Percentiles rank a stretch among this genome's conserved stretches.
These are phyloP conservation scores for Ophiostoma piceae DNA, from an alignment of 2,329 filamentous ascomycete species.

Conservation along the genomic window DNA sequence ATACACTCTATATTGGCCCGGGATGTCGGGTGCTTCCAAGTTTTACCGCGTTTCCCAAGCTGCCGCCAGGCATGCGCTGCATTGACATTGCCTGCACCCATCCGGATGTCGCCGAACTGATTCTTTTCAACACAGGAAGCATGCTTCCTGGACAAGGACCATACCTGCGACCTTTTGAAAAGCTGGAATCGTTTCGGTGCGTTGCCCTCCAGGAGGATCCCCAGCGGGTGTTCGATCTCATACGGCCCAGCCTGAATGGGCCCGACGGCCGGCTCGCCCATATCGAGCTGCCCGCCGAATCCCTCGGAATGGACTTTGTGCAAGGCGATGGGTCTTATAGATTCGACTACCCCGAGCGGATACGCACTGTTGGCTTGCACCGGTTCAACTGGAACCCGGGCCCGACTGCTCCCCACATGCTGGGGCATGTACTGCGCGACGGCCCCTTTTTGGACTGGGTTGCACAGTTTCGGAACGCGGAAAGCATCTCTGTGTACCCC, in stretches of 20 bases:
- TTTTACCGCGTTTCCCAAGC: conserved; percentile 11
- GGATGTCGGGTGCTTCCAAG: not conserved
- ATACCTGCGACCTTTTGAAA: not conserved
- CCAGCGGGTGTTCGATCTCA: conserved; percentile 14
- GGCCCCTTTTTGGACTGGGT: conserved; percentile 24
- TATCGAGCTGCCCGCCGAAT: conserved; percentile 21
- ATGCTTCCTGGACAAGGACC: not conserved
- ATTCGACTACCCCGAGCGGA: conserved; percentile 16
- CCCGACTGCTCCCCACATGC: conserved; percentile 7
- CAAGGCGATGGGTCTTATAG: not conserved
- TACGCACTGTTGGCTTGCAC: conserved; percentile 25
- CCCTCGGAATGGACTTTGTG: conserved; percentile 6
- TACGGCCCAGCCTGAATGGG: conserved; percentile 16
- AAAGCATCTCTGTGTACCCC: conserved; percentile 23
- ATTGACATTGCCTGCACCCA: conserved; percentile 21
- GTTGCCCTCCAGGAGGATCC: not conserved
- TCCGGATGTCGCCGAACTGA: not conserved
- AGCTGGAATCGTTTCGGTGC: conserved; percentile 24
- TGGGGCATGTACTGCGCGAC: conserved; percentile 2
- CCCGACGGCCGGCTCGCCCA: conserved; percentile 19
- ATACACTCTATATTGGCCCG: conserved; percentile 23
- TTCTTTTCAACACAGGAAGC: not conserved
- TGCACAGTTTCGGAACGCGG: conserved; percentile 20
- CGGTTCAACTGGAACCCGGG: conserved; percentile 20
- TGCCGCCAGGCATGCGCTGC: conserved; percentile 21